Base-by-base conservation (phyloP, 163 green algal species). In the Chlamydomonas reinhardtii region DNA sequence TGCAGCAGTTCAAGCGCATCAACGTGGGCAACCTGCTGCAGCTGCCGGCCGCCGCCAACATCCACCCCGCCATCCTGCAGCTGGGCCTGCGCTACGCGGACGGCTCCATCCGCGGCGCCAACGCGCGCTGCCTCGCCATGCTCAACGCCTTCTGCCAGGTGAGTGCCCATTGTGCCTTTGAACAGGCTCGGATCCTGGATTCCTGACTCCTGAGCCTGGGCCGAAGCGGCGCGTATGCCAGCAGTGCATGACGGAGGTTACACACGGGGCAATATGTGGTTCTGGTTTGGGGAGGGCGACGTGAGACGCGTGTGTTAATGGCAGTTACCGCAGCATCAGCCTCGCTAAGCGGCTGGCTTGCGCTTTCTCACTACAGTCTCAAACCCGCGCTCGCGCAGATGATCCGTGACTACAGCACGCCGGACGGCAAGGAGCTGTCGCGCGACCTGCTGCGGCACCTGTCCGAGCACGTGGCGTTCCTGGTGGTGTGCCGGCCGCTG, bases 401-500 rank as follows among this genome's bases (percentile, higher is more conserved):
- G 15, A 93, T 98, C 74, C 84, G 91, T 61, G 93, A 96, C 79
- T 99, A 98, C 90, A 85, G 70, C 64, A 96, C 94, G 0, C 95
- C 96, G 2, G 73, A 92, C 1, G 92, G 93, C 74, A 95, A 95
- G 89, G 93, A 92, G 64, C 91, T 98, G 80, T 91, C 92, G 2
- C 94, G 96, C 52, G 96, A 99, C 91, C 91, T 99, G 35, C 94
- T 93, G 16, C 78, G 88, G 17, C 82, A 92, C 69, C 87, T 99
- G 62, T 98, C 98, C 82, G 89, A 87, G 34, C 87, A 93, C 79
- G 95, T 70, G 62, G 62, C 24, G 73, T 98, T 98, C 85, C 90
- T 99, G 81, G 94, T 98, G 16, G 78, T 94, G 39, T 99, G 97
- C 90, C 92, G 97, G 16, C 96, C 97, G 22, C 92, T 99, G 72